phyloP scores from a whole-genome alignment of 768 basidiomycete species.

The Leccinum uliginosum region DNA sequence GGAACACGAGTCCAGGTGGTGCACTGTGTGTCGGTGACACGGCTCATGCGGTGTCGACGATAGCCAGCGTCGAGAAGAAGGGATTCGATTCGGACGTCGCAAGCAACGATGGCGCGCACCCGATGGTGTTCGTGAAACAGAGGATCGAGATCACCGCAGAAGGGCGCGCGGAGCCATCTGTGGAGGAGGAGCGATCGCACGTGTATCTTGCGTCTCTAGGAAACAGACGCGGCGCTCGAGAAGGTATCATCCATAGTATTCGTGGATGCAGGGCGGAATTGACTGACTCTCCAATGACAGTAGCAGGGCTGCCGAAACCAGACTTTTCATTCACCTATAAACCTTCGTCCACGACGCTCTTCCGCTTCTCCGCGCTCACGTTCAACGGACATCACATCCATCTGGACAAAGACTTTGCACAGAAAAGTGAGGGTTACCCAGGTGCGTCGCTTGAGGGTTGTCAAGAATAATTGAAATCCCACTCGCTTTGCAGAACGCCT shows the following conservation, averaged over 20 bases:
- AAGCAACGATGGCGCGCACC: constrained; percentile 41
- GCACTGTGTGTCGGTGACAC: constrained; percentile 52
- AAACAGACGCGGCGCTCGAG: constrained; percentile 33
- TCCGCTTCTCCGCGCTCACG: constrained; percentile 82
- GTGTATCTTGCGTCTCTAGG: constrained; percentile 49
- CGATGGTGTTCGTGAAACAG: constrained; percentile 76
- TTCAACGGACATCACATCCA: constrained; percentile 87
- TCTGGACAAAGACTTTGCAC: constrained; percentile 71
- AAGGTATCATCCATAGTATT: constrained; percentile 34
- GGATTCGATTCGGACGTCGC: constrained; percentile 42
- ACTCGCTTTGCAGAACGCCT: constrained; percentile 53
- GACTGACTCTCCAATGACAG: constrained; percentile 28
- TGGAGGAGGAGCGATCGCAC: constrained; percentile 64
- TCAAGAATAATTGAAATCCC: background rate
- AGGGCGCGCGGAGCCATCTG: constrained; percentile 41
- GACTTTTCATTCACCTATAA: constrained; percentile 65
- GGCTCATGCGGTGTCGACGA: constrained; percentile 44
- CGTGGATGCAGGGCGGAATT: background rate
- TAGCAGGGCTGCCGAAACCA: constrained; percentile 44
- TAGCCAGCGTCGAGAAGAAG: constrained; percentile 56
- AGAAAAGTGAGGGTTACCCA: constrained; percentile 64
- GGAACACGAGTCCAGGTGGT: constrained; percentile 38
- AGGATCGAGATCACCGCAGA: constrained; percentile 46
- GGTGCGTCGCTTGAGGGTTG: constrained; percentile 34
- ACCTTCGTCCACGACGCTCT: constrained; percentile 68